These are phyloP conservation scores for Lodderomyces parapsilosis DNA, from an alignment of 1,139 yeast genomes.

Conservation along the genomic window DNA sequence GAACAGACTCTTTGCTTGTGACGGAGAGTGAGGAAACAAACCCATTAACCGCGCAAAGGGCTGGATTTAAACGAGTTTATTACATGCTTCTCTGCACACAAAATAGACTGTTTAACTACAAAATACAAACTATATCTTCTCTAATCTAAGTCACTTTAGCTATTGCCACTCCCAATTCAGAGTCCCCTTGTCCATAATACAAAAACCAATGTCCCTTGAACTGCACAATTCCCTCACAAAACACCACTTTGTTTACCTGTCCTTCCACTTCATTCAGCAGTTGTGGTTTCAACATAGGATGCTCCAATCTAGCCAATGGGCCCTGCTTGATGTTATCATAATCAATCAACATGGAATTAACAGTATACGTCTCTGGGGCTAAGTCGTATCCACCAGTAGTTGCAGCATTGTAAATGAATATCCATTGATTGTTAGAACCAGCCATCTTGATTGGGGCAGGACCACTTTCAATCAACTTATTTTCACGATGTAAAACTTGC, in stretches of 20 bases:
- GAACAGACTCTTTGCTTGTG: too few species aligned
- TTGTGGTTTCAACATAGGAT: conserved; percentile 38
- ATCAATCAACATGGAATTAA: conserved; percentile 45
- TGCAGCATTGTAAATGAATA: conserved; percentile 41
- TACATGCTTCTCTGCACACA: too few species aligned
- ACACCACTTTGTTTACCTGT: conserved; percentile 45
- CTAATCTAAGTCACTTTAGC: conserved; percentile 18
- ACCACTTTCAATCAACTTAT: conserved; percentile 43
- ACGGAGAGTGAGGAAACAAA: too few species aligned
- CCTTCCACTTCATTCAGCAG: conserved; percentile 38
- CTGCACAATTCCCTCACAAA: conserved; percentile 47
- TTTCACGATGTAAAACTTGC: conserved; percentile 33
- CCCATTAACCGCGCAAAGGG: too few species aligned
- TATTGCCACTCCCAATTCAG: conserved; percentile 44
- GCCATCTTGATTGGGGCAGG: conserved; percentile 43
- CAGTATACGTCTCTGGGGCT: conserved; percentile 32
- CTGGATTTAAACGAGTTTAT: too few species aligned
- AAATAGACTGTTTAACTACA: too few species aligned
- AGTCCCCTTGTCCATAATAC: conserved; percentile 46
- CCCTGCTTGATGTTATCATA: conserved; percentile 36
- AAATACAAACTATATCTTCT: too few species aligned
- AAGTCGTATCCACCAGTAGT: conserved; percentile 37
- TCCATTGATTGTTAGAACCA: conserved; percentile 29
- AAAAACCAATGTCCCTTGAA: conserved; percentile 44
- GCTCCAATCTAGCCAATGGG: conserved; percentile 40